These are phyloP conservation scores for Penicillium flavigenum DNA, from an alignment of 495 filamentous ascomycete genomes.

Conservation along the genomic window DNA sequence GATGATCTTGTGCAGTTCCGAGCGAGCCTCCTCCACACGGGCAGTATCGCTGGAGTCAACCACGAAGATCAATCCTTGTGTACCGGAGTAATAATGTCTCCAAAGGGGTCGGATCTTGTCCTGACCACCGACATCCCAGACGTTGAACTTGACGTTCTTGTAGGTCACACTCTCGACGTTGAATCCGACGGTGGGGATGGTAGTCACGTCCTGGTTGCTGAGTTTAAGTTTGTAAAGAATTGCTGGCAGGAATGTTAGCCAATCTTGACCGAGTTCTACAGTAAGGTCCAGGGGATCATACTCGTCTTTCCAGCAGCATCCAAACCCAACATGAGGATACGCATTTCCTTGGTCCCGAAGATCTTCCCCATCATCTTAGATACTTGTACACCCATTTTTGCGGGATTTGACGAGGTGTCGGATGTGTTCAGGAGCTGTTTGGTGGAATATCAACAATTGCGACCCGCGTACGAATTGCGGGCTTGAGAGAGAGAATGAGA, in stretches of 20 bases:
- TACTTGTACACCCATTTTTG: conserved; percentile 72
- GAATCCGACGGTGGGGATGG: conserved; percentile 98
- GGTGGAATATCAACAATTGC: conserved; percentile 10
- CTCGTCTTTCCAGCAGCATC: conserved; percentile 98
- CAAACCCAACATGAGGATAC: conserved; percentile 94
- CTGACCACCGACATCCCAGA: conserved; percentile 99
- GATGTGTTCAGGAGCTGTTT: conserved; percentile 4
- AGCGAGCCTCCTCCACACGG: conserved; percentile 84
- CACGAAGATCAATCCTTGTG: conserved; percentile 96
- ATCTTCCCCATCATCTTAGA: conserved; percentile 95
- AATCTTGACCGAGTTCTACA: conserved; percentile 1
- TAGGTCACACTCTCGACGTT: conserved; percentile 99
- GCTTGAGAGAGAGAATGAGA: neutral
- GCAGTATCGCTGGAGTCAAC: conserved; percentile 87
- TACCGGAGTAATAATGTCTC: conserved; percentile 98
- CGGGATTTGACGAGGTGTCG: conserved; percentile 22
- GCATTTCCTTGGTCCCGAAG: conserved; percentile 98
- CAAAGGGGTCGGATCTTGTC: conserved; percentile 98
- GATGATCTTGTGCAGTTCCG: conserved; percentile 91
- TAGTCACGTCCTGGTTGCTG: conserved; percentile 89
- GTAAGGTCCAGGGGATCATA: conserved; percentile 36
- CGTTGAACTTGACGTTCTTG: conserved; percentile 99
- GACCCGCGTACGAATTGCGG: neutral
- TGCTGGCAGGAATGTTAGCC: conserved; percentile 45
- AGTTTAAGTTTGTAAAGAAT: conserved; percentile 99